Percentiles rank a stretch among this genome's conserved stretches.
Conservation (phyloP, 306 rosid species). For the Sicyos baderoa region DNA sequence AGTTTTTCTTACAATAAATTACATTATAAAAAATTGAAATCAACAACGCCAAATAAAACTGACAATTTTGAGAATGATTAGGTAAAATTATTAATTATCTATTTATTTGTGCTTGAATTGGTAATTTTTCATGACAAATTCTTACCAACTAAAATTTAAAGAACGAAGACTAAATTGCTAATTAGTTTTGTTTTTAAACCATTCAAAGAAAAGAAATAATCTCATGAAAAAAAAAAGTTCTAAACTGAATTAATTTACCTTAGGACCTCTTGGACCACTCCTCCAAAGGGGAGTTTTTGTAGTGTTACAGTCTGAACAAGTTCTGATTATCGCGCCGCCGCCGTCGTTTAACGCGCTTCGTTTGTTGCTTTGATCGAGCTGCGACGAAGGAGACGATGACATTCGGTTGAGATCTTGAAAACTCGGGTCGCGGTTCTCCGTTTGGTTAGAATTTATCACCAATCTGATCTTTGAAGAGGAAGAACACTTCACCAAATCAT, state of each 20-base stretch:
- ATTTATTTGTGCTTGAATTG: too few relatives aligned
- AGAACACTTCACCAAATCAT: conserved; percentile 42
- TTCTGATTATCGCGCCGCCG: conserved; percentile 45
- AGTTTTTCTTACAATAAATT: too few relatives aligned
- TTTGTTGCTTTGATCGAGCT: background rate
- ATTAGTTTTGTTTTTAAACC: background rate
- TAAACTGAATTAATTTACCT: conserved; percentile 40
- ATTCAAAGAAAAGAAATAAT: background rate
- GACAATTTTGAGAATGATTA: too few relatives aligned
- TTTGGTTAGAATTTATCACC: conserved; percentile 40
- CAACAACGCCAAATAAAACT: too few relatives aligned
- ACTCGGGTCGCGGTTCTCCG: background rate
- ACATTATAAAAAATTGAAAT: background rate
- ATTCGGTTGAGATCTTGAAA: conserved; percentile 36
- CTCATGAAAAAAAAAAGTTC: background rate
- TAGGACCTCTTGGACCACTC: conserved; percentile 95
- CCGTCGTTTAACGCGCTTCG: conserved; percentile 12
- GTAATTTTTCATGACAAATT: too few relatives aligned
- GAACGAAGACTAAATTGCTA: too few relatives aligned
- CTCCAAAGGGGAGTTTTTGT: conserved; percentile 98
- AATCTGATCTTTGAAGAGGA: conserved; percentile 61
- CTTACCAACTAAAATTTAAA: too few relatives aligned
- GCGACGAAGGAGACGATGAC: conserved; percentile 14
- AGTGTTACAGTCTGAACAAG: conserved; percentile 85
- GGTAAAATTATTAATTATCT: too few relatives aligned